Evolutionary conservation across 1,284 basidiomycete species (phyloP).

Genomic region (Rhodotorula sp.): DNA sequence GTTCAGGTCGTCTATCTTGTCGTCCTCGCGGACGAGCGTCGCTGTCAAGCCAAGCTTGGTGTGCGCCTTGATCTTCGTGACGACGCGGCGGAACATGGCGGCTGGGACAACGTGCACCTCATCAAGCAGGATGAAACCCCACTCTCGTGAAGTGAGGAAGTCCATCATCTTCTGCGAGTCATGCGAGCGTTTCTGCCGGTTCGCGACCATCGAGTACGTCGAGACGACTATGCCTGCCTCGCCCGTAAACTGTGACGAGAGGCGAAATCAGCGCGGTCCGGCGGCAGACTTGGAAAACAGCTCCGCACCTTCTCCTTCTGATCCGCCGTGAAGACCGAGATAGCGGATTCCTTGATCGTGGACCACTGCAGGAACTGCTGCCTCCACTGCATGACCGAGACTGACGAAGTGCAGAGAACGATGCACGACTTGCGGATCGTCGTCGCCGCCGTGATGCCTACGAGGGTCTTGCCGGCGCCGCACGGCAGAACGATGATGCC

Average conservation of each 20-base stretch:
- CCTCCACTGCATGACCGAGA: slow-evolving; percentile 97
- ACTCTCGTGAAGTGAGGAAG: slow-evolving; percentile 88
- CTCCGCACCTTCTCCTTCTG: slow-evolving; percentile 84
- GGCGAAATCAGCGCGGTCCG: background rate
- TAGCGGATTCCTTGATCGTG: slow-evolving; percentile 90
- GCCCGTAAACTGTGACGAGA: slow-evolving; percentile 70
- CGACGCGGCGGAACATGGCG: slow-evolving; percentile 92
- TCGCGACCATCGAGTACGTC: slow-evolving; percentile 98
- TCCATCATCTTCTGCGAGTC: slow-evolving; percentile 99
- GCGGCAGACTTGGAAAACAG: background rate
- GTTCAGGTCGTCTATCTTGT: slow-evolving; percentile 97
- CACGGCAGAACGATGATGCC: slow-evolving; percentile 99
- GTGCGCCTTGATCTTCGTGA: slow-evolving; percentile 95
- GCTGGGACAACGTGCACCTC: slow-evolving; percentile 98
- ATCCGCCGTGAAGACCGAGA: slow-evolving; percentile 91
- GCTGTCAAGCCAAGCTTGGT: slow-evolving; percentile 94
- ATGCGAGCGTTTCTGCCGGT: slow-evolving; percentile 90
- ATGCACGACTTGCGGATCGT: slow-evolving; percentile 99
- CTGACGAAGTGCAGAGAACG: slow-evolving; percentile 95
- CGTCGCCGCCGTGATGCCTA: slow-evolving; percentile 97
- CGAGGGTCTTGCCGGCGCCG: slow-evolving; percentile 97
- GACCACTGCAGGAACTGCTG: slow-evolving; percentile 97
- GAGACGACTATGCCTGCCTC: slow-evolving; percentile 95
- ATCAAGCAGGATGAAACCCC: slow-evolving; percentile 92
- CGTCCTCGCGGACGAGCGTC: slow-evolving; percentile 96